Evolutionary conservation across 139 green algal species (phyloP).

Genomic region (Ettlia oleoabundans): DNA sequence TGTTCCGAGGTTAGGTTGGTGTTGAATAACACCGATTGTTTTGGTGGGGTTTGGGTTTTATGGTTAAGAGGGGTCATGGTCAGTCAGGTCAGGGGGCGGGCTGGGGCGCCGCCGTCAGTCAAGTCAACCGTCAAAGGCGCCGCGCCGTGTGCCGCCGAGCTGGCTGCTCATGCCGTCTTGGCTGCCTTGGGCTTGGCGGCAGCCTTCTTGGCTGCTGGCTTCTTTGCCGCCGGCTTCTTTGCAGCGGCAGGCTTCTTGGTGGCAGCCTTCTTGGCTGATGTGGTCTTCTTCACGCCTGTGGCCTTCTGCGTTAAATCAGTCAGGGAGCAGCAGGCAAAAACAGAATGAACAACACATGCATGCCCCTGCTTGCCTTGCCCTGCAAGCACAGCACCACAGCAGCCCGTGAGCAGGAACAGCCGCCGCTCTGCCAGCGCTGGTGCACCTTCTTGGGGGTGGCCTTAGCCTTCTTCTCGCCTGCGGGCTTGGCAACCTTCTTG

Average conservation of each 20-base stretch:
- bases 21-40: constrained; percentile 41
- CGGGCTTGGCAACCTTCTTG: constrained; percentile 20
- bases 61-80: not conserved
- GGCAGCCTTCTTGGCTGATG: constrained; percentile 46
- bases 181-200: constrained; percentile 42
- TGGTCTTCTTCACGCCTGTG: constrained; percentile 13
- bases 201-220: constrained; percentile 12
- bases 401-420: too few relatives aligned
- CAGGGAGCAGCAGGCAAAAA: too few relatives aligned
- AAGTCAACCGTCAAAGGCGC: too few relatives aligned
- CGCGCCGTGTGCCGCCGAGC: too few relatives aligned
- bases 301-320: constrained; percentile 19
- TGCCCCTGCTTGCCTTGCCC: too few relatives aligned
- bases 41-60: not conserved
- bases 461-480: not conserved
- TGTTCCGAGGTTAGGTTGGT: constrained; percentile 6
- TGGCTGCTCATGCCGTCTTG: not conserved
- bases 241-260: constrained; percentile 34
- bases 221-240: not conserved
- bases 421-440: too few relatives aligned
- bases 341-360: too few relatives aligned
- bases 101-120: constrained; percentile 44
- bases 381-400: too few relatives aligned
- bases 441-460: not conserved
- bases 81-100: constrained; percentile 28